Evolutionary conservation across 2,329 filamentous ascomycete species (phyloP).

Genomic region (Aspergillus aculeatinus): DNA sequence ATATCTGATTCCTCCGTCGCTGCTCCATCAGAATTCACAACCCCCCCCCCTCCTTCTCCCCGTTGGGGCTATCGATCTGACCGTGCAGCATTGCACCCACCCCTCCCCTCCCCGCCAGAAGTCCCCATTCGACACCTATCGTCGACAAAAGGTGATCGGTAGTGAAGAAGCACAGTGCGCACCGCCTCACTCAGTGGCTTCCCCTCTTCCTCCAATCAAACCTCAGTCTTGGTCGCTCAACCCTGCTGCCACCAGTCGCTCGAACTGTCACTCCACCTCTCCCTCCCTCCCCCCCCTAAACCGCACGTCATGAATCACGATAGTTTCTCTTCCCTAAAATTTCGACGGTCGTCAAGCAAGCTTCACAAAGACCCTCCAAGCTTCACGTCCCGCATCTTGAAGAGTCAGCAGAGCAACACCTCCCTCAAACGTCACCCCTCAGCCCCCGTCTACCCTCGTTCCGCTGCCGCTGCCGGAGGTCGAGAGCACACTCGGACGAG

Average conservation of each 20-base stretch:
- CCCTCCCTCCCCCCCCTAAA: conserved; percentile 31
- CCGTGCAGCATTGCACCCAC: conserved; percentile 19
- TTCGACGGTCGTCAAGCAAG: conserved; percentile 43
- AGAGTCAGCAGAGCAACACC: conserved; percentile 44
- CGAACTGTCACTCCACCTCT: conserved; percentile 25
- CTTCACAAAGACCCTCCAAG: conserved; percentile 47
- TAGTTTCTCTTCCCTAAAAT: conserved; percentile 39
- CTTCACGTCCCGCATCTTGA: conserved; percentile 41
- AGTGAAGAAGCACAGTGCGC: conserved; percentile 20
- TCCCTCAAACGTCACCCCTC: conserved; percentile 50
- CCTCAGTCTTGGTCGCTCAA: conserved; percentile 15
- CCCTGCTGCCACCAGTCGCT: conserved; percentile 19
- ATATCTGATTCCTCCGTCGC: conserved; percentile 17
- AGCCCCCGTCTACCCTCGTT: conserved; percentile 46
- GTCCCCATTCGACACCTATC: conserved; percentile 13
- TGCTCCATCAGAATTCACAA: conserved; percentile 8
- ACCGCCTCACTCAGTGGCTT: conserved; percentile 29
- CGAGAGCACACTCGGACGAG: conserved; percentile 46
- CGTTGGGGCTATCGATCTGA: conserved; percentile 18
- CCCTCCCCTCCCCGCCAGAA: conserved; percentile 1
- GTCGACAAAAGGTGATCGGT: conserved; percentile 14
- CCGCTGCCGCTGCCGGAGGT: conserved; percentile 35
- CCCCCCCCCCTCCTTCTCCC: conserved; percentile 1
- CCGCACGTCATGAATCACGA: conserved; percentile 38
- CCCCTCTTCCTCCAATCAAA: conserved; percentile 25